Evolutionary conservation across 2,329 filamentous ascomycete species (phyloP), one percentile per base, ranked within the genome.

Genomic region (Sporothrix humicola): DNA sequence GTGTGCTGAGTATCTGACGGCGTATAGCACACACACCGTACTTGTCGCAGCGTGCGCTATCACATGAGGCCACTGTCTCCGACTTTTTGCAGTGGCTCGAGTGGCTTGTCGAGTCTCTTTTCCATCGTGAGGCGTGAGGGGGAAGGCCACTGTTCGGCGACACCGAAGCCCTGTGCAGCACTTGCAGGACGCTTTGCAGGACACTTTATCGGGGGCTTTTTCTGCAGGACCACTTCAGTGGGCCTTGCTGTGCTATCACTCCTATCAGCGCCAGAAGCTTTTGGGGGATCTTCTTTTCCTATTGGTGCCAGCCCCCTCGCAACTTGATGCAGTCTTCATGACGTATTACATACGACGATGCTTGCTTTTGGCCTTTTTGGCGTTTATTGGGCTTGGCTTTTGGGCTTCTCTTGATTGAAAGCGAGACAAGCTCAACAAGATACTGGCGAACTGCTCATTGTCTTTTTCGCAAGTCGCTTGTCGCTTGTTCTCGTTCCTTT

Each of bases 1-100:
- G 58, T 37, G 31, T 37, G 5, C 31, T 37, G 31, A 37, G 31
- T 37, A 37, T 7, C 31, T 37, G 15, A 63, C 58, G 20, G n/a
- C 17, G 58, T 20, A 44, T 17, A 63, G 58, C 50, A 61, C 58
- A 42, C 31, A 31, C 54, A 31, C 56, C 56, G 23, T 58, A 58
- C 4, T 31, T 58, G 37, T 58, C 13, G 23, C 23, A 23, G 56
- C 13, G 8, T 5, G 56, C 3, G 58, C 59, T 6, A 44, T 44
- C 59, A 63, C 59, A 44, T 44, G 59, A 63, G 59, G 59, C 59
- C 59, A 58, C 46, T 48, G 46, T 48, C 12, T 48, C 46, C 10
- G 46, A 48, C 46, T 20, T 17, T 54, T 20, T 23, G 52, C 8
- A 10, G 52, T 20, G 20, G 4, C 20, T 54, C 46, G 46, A 48